These are phyloP conservation scores for Diaporthe destruens DNA, from an alignment of 2,329 filamentous ascomycete genomes.

Conservation along the genomic window DNA sequence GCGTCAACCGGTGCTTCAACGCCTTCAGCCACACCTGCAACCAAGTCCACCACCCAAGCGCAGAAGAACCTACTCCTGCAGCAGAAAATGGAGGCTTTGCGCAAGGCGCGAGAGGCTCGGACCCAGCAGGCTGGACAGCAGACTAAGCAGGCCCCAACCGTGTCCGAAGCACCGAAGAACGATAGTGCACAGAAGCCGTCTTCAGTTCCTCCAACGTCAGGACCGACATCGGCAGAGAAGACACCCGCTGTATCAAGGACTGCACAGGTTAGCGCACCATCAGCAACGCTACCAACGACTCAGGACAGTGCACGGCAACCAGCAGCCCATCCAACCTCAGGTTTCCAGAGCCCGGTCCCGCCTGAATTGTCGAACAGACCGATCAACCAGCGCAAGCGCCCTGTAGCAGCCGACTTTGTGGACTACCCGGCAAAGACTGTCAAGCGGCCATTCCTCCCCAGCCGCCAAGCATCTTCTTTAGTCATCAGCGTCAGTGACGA, in stretches of 20 bases:
- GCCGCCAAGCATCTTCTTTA: conserved; percentile 70
- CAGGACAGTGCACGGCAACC: neutral
- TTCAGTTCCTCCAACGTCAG: conserved; percentile 6
- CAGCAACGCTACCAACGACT: neutral
- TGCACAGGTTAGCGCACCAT: neutral
- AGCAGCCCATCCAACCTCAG: neutral
- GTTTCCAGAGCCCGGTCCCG: conserved; percentile 25
- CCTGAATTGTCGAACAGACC: conserved; percentile 8
- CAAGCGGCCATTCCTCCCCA: conserved; percentile 75
- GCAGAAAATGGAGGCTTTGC: conserved; percentile 82
- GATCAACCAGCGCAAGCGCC: conserved; percentile 54
- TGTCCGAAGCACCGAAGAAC: conserved; percentile 32
- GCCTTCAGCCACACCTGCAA: conserved; percentile 13
- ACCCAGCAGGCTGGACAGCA: conserved; percentile 54
- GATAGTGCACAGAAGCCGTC: neutral
- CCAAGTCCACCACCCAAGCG: conserved; percentile 64
- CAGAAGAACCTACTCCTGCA: conserved; percentile 81
- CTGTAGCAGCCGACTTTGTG: conserved; percentile 78
- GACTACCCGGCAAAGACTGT: conserved; percentile 59
- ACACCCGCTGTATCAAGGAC: neutral
- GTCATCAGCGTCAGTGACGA: conserved; percentile 89
- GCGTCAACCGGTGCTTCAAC: conserved; percentile 33
- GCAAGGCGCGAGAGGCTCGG: conserved; percentile 63
- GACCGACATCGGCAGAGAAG: conserved; percentile 26
- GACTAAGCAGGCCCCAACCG: conserved; percentile 47